Evolutionary conservation across 805 yeast species (phyloP).

Genomic region (Monosporozyma aquatica): DNA sequence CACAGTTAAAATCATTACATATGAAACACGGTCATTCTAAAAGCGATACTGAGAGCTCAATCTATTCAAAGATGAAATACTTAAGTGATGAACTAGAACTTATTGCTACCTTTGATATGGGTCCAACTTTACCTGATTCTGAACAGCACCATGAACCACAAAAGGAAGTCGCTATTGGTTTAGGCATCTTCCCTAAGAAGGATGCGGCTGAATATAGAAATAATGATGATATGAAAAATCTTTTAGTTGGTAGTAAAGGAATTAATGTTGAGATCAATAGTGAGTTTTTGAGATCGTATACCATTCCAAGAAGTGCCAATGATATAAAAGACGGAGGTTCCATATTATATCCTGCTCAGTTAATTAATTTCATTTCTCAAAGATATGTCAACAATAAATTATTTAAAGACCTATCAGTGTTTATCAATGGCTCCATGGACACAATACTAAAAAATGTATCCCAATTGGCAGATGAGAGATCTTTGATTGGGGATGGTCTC

Average conservation of each 20-base stretch:
- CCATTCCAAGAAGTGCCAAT: conserved; percentile 76
- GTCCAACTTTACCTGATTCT: background rate
- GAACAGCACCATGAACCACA: background rate
- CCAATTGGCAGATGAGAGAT: conserved; percentile 28
- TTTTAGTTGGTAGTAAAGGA: conserved; percentile 56
- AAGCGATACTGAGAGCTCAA: background rate
- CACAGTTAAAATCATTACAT: conserved; percentile 1
- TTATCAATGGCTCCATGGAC: conserved; percentile 76
- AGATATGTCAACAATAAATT: background rate
- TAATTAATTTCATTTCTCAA: conserved; percentile 1
- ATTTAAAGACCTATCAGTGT: conserved; percentile 53
- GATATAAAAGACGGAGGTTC: conserved; percentile 60
- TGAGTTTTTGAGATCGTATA: conserved; percentile 71
- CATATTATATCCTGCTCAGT: background rate
- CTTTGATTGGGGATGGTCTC: conserved; percentile 3
- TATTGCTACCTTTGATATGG: background rate
- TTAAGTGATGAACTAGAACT: background rate
- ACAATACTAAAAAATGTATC: conserved; percentile 80
- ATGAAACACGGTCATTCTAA: background rate
- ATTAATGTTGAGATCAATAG: conserved; percentile 75
- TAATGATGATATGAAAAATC: conserved; percentile 59
- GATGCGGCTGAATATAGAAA: conserved; percentile 35
- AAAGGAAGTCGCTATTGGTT: conserved; percentile 16
- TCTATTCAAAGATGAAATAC: background rate
- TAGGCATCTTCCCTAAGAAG: conserved; percentile 18